A percentile compares a stretch with the other conserved stretches of the same genome.
phyloP scores from a whole-genome alignment of 164 flowering plant species.

The Vitis labrusca region DNA sequence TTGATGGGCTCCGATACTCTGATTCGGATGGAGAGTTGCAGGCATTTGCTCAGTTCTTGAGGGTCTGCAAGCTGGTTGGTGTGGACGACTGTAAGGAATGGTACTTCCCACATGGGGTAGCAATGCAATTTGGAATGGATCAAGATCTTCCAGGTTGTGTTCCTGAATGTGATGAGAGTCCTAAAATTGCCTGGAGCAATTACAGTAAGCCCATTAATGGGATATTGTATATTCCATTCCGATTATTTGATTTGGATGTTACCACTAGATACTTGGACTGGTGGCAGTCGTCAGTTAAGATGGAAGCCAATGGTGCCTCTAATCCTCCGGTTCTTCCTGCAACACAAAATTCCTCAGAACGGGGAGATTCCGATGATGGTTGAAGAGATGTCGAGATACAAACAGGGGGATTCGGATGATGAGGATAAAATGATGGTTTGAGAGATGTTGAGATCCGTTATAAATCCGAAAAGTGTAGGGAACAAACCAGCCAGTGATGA shows the following conservation, averaged over 20 bases:
- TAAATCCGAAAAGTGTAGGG: not conserved
- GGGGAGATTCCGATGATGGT: too few species aligned
- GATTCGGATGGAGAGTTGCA: constrained; percentile 12
- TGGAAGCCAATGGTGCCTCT: not conserved
- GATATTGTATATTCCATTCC: constrained; percentile 28
- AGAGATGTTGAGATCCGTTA: not conserved
- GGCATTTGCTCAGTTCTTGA: constrained; percentile 29
- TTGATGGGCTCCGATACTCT: not conserved
- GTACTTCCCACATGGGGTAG: constrained; percentile 44
- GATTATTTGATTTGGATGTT: constrained; percentile 20
- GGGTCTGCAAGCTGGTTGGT: constrained; percentile 34
- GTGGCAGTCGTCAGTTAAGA: constrained; percentile 9
- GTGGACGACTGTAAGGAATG: constrained; percentile 19
- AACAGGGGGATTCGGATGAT: not conserved
- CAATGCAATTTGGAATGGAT: constrained; percentile 55
- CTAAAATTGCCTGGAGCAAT: constrained; percentile 26
- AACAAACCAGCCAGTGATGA: too few species aligned
- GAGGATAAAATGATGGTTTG: not conserved
- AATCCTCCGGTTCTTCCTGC: constrained; percentile 3
- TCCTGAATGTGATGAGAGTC: not conserved
- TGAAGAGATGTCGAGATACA: too few species aligned
- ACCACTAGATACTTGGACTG: constrained; percentile 25
- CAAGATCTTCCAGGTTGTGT: constrained; percentile 39
- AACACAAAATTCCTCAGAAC: not conserved
- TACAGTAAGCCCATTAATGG: constrained; percentile 22